Percentiles rank a stretch among this genome's conserved stretches.
Evolutionary conservation across 768 basidiomycete genomes (phyloP).

Genomic region (Tricholoma bakamatsutake): DNA sequence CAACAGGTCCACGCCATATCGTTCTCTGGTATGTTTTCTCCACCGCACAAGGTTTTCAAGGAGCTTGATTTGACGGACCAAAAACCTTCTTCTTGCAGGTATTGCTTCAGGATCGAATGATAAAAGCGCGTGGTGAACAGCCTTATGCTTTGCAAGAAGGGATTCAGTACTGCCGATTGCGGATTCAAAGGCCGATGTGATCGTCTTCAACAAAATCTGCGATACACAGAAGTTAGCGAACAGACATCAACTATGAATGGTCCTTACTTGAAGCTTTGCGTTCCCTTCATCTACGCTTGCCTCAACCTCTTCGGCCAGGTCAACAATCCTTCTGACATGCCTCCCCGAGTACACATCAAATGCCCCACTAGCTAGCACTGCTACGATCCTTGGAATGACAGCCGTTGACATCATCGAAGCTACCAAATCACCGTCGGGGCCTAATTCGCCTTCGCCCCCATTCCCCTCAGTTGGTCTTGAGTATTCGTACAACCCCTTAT

Average conservation of each 20-base stretch:
- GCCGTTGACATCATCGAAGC: conserved; percentile 85
- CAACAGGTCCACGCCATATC: conserved; percentile 49
- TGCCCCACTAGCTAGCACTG: conserved; percentile 70
- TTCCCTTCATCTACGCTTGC: conserved; percentile 61
- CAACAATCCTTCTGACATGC: conserved; percentile 56
- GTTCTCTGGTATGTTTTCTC: conserved; percentile 66
- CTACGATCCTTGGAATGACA: conserved; percentile 69
- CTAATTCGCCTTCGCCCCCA: conserved; percentile 53
- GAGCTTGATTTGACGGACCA: conserved; percentile 64
- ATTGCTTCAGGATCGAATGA: conserved; percentile 75
- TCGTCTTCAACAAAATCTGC: conserved; percentile 55
- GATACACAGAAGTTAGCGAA: neutral
- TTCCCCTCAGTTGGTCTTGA: conserved; percentile 47
- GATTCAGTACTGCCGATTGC: conserved; percentile 48
- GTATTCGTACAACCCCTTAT: conserved; percentile 70
- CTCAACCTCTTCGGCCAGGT: conserved; percentile 78
- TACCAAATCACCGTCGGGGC: conserved; percentile 83
- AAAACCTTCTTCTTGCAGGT: conserved; percentile 63
- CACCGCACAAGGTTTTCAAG: conserved; percentile 68
- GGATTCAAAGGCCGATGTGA: conserved; percentile 44
- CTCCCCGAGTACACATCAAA: conserved; percentile 74
- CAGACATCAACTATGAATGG: neutral
- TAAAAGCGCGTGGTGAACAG: conserved; percentile 24
- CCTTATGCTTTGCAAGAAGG: conserved; percentile 45
- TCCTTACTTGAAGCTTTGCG: conserved; percentile 57